Evolutionary conservation across 208 protist species (phyloP), one percentile per base, ranked within the genome.

Genomic region (Crithidia acanthocephali): DNA sequence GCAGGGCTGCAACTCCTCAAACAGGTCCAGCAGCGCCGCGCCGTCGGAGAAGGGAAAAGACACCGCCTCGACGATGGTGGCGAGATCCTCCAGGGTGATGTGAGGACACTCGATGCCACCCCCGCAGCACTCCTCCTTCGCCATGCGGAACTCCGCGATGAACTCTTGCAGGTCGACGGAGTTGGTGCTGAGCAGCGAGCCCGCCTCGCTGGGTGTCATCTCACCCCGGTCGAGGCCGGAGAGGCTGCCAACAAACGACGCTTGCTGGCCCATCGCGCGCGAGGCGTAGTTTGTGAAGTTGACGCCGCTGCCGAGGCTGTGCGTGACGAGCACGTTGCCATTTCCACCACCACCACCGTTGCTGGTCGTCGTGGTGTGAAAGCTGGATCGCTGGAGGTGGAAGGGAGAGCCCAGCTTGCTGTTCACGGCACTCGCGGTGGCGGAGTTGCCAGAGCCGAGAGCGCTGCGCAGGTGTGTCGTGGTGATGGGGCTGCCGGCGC

Each of bases 121-220:
- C 2, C 86, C 88, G 33, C 85, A 72, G 47, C 67, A 73, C 33
- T 88, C 84, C 40, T 80, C 79, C 63, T 91, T 91, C 37, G 79
- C 87, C 48, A 73, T 56, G 37, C 83, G 86, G 30, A 95, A 87
- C 45, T 92, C 90, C 35, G 80, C 59, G 1, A 95, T 57, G 42
- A 95, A 90, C 42, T 82, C 77, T n/a, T 76, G 81, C 47, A 94
- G 47, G 61, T 94, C 88, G n/a, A 90, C 75, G 2, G 88, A 90
- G 50, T 76, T 81, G 20, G 79, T 74, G 71, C 84, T 90, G 62
- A 90, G 84, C 30, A 84, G 33, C 30, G 76, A 79, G 52, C 79
- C 81, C 51, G 83, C 55, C 56, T 93, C 87, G 48, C 84, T 90
- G 5, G 74, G 44, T 16, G 62, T 80, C 35, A 23, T 55, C 45